Evolutionary conservation across 1,139 yeast genomes (phyloP).

Genomic region (Suhomyces kunorum): DNA sequence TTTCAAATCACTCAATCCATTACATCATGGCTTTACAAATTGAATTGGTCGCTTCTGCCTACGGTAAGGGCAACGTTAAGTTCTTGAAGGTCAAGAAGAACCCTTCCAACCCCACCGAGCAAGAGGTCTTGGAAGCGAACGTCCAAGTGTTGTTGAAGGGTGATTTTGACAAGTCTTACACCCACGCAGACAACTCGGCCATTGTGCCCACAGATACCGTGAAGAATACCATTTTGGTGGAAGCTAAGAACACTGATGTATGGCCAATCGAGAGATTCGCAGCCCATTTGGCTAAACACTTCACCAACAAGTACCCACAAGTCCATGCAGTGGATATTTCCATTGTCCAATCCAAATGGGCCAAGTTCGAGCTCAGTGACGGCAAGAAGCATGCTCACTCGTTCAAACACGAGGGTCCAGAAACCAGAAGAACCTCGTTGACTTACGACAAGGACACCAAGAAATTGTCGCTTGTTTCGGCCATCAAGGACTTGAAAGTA

Average conservation of each 20-base stretch:
- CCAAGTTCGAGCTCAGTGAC: conserved; percentile 62
- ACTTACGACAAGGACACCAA: conserved; percentile 50
- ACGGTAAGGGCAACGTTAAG: conserved; percentile 92
- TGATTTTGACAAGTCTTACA: conserved; percentile 73
- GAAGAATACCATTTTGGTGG: conserved; percentile 79
- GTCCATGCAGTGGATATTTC: conserved; percentile 69
- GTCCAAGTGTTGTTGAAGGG: conserved; percentile 77
- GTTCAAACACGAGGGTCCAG: conserved; percentile 81
- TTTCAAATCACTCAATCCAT: background rate
- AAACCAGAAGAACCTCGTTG: conserved; percentile 63
- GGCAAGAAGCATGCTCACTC: conserved; percentile 83
- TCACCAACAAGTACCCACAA: conserved; percentile 71
- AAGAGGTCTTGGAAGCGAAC: conserved; percentile 82
- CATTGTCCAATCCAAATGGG: conserved; percentile 76
- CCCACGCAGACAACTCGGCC: conserved; percentile 82
- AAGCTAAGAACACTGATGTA: conserved; percentile 77
- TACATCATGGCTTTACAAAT: conserved; percentile 14
- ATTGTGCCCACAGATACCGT: conserved; percentile 94
- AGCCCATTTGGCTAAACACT: conserved; percentile 79
- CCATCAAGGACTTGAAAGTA: conserved; percentile 81
- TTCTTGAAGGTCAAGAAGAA: conserved; percentile 84
- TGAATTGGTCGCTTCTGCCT: conserved; percentile 52
- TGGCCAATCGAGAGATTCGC: conserved; percentile 94
- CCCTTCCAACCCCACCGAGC: conserved; percentile 65
- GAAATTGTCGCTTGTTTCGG: conserved; percentile 60